Conservation (phyloP, 2,329 filamentous ascomycete species). For the Helminthosporium solani region DNA sequence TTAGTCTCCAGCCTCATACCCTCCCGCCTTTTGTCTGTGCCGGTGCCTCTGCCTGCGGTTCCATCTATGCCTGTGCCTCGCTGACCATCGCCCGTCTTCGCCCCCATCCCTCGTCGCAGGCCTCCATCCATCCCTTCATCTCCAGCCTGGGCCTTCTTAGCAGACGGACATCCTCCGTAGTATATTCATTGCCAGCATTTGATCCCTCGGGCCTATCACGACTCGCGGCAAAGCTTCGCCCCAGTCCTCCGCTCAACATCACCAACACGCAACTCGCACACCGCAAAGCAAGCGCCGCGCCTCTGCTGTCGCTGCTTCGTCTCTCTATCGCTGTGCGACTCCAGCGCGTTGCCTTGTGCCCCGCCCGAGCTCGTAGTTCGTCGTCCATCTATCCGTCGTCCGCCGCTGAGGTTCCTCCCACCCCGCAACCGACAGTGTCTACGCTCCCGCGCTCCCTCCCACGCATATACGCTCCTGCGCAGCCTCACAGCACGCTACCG, state of each 20-base stretch:
- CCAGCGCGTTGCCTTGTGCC: neutral
- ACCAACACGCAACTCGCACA: neutral
- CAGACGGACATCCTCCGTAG: neutral
- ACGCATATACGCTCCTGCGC: neutral
- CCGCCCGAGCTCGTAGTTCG: slow-evolving; percentile 3
- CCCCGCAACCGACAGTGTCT: slow-evolving; percentile 1
- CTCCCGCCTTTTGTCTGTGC: too few species aligned
- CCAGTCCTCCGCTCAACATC: neutral
- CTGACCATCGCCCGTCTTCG: slow-evolving; percentile 4
- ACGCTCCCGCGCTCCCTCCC: too few species aligned
- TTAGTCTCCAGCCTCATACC: slow-evolving; percentile 8
- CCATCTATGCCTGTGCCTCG: too few species aligned
- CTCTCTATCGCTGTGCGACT: neutral
- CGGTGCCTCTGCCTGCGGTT: slow-evolving; percentile 11
- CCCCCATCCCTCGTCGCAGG: slow-evolving; percentile 9
- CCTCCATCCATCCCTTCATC: too few species aligned
- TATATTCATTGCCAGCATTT: neutral
- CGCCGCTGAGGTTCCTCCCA: slow-evolving; percentile 2
- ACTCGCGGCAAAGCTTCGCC: neutral
- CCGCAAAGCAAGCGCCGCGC: neutral
- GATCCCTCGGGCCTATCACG: neutral
- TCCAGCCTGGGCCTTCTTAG: too few species aligned
- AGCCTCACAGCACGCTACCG: neutral
- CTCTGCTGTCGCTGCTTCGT: neutral
- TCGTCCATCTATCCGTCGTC: neutral